Percentiles rank a stretch among this genome's conserved stretches.
These are phyloP conservation scores for Cordia subcordata DNA, from an alignment of 257 asterid genomes.

Conservation along the genomic window DNA sequence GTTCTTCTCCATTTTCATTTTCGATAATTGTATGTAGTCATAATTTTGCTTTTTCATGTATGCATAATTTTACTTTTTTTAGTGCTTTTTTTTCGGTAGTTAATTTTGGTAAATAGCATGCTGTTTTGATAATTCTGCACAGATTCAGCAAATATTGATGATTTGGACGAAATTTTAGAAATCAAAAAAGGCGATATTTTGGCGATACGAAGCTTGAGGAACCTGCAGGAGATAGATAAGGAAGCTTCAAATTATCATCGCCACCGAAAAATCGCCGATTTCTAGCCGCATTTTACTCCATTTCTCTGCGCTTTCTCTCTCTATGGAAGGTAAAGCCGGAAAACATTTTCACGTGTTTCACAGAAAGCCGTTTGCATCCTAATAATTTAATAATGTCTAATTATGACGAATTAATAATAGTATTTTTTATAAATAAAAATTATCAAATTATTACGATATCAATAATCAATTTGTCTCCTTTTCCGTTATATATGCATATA, in stretches of 20 bases:
- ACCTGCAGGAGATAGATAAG: conserved; percentile 31
- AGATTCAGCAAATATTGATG: conserved; percentile 32
- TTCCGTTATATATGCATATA: too few relatives aligned
- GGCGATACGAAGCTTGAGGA: conserved; percentile 58
- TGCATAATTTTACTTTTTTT: too few relatives aligned
- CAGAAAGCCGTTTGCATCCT: too few relatives aligned
- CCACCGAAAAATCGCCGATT: conserved; percentile 61
- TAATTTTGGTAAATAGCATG: neutral
- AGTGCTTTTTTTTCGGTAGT: neutral
- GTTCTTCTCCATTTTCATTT: neutral
- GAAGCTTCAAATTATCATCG: conserved; percentile 23
- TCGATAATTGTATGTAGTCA: too few relatives aligned
- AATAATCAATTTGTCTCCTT: too few relatives aligned
- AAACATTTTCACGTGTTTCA: too few relatives aligned
- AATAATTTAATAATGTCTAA: too few relatives aligned
- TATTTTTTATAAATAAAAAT: too few relatives aligned
- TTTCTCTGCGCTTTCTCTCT: too few relatives aligned
- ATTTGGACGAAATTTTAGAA: conserved; percentile 25
- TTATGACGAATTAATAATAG: too few relatives aligned
- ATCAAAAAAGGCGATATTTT: conserved; percentile 37
- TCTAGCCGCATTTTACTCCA: conserved; percentile 22
- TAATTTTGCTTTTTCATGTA: neutral
- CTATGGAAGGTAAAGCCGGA: too few relatives aligned
- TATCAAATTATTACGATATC: too few relatives aligned
- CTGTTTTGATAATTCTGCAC: neutral